These are phyloP conservation scores for Cryptomeria japonica DNA, from an alignment of 75 land plant species.

Conservation along the genomic window DNA sequence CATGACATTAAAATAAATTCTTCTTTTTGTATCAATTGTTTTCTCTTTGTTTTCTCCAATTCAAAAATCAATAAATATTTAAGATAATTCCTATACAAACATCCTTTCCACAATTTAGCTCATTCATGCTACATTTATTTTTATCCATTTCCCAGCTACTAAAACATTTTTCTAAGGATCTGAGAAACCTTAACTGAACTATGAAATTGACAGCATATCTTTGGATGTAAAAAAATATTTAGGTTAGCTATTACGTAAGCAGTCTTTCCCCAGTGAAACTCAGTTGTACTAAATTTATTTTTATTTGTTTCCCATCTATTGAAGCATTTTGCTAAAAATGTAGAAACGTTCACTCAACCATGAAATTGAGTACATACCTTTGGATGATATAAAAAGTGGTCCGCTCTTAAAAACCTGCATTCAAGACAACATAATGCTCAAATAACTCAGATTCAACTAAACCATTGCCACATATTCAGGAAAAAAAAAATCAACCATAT, in stretches of 20 bases:
- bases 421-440: not conserved
- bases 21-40: too few relatives aligned
- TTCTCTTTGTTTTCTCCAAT: not conserved
- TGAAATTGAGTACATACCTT: constrained; percentile 48
- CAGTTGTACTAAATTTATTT: not conserved
- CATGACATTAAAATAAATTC: not conserved
- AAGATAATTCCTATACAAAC: not conserved
- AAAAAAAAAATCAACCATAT: not conserved
- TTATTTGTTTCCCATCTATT: not conserved
- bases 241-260: not conserved
- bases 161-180: not conserved
- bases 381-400: constrained; percentile 79
- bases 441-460: not conserved
- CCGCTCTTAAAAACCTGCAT: constrained; percentile 86
- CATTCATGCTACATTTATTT: not conserved
- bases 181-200: not conserved
- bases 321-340: not conserved
- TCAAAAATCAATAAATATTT: not conserved
- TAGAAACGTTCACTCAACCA: not conserved
- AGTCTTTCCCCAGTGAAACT: not conserved
- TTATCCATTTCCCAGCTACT: constrained; percentile 1
- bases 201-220: constrained; percentile 37
- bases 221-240: constrained; percentile 38
- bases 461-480: not conserved
- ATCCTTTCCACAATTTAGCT: not conserved